These are phyloP conservation scores for Tubosaeta sp. DNA, from an alignment of 768 basidiomycete genomes.

Conservation along the genomic window DNA sequence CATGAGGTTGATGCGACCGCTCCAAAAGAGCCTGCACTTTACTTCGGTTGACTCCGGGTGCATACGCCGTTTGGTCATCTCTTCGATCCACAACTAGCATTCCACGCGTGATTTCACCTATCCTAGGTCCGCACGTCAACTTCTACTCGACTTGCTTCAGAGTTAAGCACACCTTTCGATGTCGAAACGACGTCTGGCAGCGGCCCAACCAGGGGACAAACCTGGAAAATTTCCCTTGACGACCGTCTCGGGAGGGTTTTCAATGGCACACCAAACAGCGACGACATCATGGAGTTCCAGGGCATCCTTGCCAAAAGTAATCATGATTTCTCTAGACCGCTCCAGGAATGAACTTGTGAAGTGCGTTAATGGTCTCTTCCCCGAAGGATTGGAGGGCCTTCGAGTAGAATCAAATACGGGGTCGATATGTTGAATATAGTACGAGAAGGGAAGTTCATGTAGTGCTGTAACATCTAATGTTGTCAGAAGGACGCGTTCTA, in stretches of 20 bases:
- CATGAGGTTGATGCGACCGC: constrained; percentile 29
- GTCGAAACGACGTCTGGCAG: constrained; percentile 50
- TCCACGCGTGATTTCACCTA: constrained; percentile 77
- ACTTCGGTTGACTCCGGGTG: constrained; percentile 62
- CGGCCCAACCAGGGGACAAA: constrained; percentile 54
- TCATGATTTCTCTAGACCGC: constrained; percentile 70
- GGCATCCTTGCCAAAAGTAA: constrained; percentile 74
- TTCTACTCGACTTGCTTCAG: neutral
- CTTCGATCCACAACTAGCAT: constrained; percentile 86
- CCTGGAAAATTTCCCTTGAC: constrained; percentile 23
- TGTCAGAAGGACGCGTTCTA: constrained; percentile 63
- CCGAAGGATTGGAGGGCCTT: constrained; percentile 41
- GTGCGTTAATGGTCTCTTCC: constrained; percentile 61
- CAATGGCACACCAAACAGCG: constrained; percentile 83
- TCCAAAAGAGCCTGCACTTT: constrained; percentile 54
- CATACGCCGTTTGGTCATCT: constrained; percentile 58
- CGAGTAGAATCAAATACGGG: constrained; percentile 48
- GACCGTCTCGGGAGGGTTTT: constrained; percentile 50
- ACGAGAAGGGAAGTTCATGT: constrained; percentile 72
- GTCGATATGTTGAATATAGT: constrained; percentile 59
- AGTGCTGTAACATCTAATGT: constrained; percentile 81
- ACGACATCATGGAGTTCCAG: constrained; percentile 91
- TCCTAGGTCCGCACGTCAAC: constrained; percentile 34
- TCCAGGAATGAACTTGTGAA: constrained; percentile 81
- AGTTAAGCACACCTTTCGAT: constrained; percentile 56